Percentiles rank a stretch among this genome's conserved stretches.
Evolutionary conservation across 2,329 filamentous ascomycete genomes (phyloP).

Genomic region (Nannizziopsis barbatae): DNA sequence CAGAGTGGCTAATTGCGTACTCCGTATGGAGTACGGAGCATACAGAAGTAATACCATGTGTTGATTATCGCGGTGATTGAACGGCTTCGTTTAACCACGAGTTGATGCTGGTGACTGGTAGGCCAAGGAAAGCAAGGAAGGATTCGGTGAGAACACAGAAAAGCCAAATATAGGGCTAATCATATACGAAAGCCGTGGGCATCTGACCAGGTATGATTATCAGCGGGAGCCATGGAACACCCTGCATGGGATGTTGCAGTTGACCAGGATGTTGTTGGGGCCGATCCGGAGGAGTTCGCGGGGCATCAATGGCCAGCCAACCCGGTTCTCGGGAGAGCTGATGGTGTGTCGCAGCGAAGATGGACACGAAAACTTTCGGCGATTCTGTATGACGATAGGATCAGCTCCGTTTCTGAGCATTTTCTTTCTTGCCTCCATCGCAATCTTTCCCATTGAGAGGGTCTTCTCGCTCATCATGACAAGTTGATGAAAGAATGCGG

Average conservation of each 20-base stretch:
- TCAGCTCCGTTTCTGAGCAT: no score
- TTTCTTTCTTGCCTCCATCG: no score
- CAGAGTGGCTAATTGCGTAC: not conserved
- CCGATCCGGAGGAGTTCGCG: conserved; percentile 3
- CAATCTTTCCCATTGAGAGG: no score
- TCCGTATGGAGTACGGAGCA: not conserved
- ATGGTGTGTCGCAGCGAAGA: conserved; percentile 1
- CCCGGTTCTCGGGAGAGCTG: not conserved
- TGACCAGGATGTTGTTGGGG: not conserved
- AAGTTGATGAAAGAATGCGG: no score
- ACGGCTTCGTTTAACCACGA: no score
- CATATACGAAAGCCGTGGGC: not conserved
- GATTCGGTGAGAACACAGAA: conserved; percentile 1
- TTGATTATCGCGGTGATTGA: no score
- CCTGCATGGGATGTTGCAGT: conserved; percentile 7
- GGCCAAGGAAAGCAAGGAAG: not conserved
- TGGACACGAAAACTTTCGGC: no score
- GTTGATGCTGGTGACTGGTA: not conserved
- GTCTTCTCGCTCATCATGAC: no score
- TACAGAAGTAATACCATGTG: not conserved
- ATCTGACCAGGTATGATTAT: not conserved
- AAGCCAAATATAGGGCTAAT: not conserved
- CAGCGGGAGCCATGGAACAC: not conserved
- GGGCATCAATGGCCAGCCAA: not conserved
- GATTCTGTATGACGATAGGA: no score